Percentiles rank a stretch among this genome's conserved stretches.
Conservation (phyloP, 768 basidiomycete genomes). For the Hydnum rufescens region DNA sequence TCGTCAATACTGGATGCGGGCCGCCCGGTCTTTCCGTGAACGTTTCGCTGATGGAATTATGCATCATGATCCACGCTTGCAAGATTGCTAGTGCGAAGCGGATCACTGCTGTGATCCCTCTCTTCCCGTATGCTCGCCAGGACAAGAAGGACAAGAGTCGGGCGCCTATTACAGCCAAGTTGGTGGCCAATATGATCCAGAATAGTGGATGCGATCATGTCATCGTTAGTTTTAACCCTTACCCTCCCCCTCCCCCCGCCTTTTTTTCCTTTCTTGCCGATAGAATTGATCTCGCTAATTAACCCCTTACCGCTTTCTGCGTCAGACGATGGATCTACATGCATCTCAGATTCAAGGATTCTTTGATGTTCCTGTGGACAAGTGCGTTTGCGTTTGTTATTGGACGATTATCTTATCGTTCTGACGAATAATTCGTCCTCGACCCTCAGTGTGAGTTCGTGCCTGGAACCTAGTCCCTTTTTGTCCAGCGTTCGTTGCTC, state of each 20-base stretch:
- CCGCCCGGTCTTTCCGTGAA: slow-evolving; percentile 37
- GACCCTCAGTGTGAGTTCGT: background rate
- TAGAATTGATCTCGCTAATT: background rate
- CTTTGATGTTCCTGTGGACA: slow-evolving; percentile 98
- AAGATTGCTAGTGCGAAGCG: slow-evolving; percentile 97
- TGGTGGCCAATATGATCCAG: slow-evolving; percentile 94
- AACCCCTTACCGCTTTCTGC: slow-evolving; percentile 5
- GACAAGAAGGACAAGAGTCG: slow-evolving; percentile 99
- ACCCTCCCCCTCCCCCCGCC: background rate
- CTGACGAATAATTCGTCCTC: too few species aligned
- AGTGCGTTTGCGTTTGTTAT: too few species aligned
- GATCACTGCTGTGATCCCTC: slow-evolving; percentile 94
- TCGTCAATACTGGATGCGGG: slow-evolving; percentile 82
- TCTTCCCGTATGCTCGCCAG: slow-evolving; percentile 93
- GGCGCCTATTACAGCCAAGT: slow-evolving; percentile 93
- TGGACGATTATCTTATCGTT: too few species aligned
- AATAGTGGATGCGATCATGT: slow-evolving; percentile 90
- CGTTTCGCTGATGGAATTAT: slow-evolving; percentile 90
- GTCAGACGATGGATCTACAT: slow-evolving; percentile 93
- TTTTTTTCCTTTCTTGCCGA: background rate
- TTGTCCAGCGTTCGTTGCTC: too few species aligned
- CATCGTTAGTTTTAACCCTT: slow-evolving; percentile 34
- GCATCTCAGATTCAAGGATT: slow-evolving; percentile 99
- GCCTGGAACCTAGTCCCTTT: too few species aligned
- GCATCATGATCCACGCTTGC: slow-evolving; percentile 99